These are phyloP conservation scores for Alternaria longipes DNA, from an alignment of 2,329 filamentous ascomycete species.

Conservation along the genomic window DNA sequence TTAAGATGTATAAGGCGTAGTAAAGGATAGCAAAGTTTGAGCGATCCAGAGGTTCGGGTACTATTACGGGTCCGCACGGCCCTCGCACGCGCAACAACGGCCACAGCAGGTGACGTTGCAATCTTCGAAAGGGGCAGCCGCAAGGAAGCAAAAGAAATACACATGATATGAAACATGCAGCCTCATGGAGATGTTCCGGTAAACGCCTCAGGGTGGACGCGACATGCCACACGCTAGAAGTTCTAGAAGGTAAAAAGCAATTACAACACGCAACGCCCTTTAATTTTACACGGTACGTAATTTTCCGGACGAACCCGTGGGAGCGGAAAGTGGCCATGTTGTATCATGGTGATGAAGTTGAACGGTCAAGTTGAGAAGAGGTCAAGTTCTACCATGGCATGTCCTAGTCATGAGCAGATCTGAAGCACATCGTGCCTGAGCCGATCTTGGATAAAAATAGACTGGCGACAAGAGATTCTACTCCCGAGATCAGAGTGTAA, in stretches of 20 bases:
- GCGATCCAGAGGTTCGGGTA: conserved; percentile 13
- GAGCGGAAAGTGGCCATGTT: background rate
- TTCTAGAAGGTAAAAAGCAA: conserved; percentile 23
- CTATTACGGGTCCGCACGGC: conserved; percentile 8
- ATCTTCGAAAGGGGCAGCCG: conserved; percentile 6
- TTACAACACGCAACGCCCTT: conserved; percentile 13
- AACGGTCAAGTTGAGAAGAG: conserved; percentile 4
- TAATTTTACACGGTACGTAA: conserved; percentile 16
- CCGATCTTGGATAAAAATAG: conserved; percentile 20
- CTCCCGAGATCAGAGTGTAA: conserved; percentile 17
- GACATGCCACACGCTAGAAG: conserved; percentile 11
- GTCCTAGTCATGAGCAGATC: conserved; percentile 11
- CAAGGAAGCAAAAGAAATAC: conserved; percentile 8
- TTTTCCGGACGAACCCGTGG: conserved; percentile 7
- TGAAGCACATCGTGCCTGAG: conserved; percentile 34
- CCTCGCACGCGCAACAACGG: conserved; percentile 3
- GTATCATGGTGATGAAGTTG: conserved; percentile 1
- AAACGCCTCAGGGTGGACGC: conserved; percentile 4
- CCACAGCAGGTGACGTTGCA: conserved; percentile 14
- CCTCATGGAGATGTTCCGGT: conserved; percentile 9
- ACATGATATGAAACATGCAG: conserved; percentile 17
- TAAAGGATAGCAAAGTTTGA: conserved; percentile 10
- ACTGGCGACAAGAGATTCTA: conserved; percentile 16
- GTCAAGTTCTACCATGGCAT: conserved; percentile 7
- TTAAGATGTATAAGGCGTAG: conserved; percentile 19